Percentiles rank a stretch among this genome's conserved stretches.
Conservation (phyloP, 768 basidiomycete species). For the Russula olivacea region DNA sequence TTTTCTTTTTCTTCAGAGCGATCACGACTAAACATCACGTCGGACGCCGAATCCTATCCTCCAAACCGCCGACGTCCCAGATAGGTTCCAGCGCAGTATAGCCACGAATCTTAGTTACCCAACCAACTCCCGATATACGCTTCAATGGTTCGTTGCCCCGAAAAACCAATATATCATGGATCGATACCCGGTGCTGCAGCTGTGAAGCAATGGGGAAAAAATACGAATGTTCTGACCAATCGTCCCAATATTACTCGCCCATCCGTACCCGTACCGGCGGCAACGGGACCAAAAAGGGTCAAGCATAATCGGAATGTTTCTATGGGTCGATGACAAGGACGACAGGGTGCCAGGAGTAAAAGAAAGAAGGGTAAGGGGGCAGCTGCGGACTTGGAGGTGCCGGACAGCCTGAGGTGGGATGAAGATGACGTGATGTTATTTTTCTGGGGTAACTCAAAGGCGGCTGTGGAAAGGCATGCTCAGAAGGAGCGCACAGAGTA, state of each 20-base stretch:
- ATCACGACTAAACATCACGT: no score
- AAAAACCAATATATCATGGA: rapidly evolving
- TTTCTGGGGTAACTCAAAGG: neutral
- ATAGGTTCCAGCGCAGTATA: neutral
- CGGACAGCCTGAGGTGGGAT: no score
- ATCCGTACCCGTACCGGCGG: no score
- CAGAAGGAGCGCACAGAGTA: no score
- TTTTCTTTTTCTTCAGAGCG: no score
- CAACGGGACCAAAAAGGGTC: neutral
- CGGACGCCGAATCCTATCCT: neutral
- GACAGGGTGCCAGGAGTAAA: no score
- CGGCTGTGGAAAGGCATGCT: neutral
- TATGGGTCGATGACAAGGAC: no score
- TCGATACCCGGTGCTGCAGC: neutral
- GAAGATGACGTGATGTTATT: neutral
- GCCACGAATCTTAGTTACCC: neutral
- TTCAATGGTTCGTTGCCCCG: neutral
- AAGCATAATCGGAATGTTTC: no score
- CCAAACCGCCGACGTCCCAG: neutral
- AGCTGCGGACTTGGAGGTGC: no score
- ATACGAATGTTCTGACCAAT: neutral
- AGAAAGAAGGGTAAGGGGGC: no score
- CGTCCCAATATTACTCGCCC: neutral
- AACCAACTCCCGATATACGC: neutral
- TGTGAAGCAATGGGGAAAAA: neutral